Evolutionary conservation across 495 filamentous ascomycete genomes (phyloP), one percentile per base, ranked within the genome.

Genomic region (Acidomyces sp.): DNA sequence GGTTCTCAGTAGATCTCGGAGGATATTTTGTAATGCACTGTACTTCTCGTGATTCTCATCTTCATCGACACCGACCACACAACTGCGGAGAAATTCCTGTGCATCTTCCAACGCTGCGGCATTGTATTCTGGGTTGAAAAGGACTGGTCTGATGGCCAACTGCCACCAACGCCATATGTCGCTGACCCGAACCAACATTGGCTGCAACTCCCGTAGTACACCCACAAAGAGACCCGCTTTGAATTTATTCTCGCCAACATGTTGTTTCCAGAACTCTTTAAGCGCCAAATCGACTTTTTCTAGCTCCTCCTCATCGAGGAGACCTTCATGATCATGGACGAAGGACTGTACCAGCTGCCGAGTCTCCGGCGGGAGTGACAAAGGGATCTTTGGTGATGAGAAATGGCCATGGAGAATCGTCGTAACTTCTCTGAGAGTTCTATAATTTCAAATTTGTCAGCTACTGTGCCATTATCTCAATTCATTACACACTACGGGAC

Each of bases 221-320:
- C 64, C 62, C 28, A 84, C 59, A 56, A 85, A 85, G 9, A 68
- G 53, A 3, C 70, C 72, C 51, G 70, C 68, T 40, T 68, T 71
- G 27, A 67, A 63, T 2, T 70, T 62, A 4, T 61, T 58, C 19
- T 66, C 66, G 11, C 60, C 57, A 15, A 83, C 69, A 28, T 63
- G 61, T 49, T 66, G 69, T 38, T 72, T 61, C 55, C 74, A 78
- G 34, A 82, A 57, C 13, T 58, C 58, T 16, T 77, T 60, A 3
- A 85, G 62, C 42, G 83, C 79, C 7, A 81, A 75, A 33, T 80
- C 75, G 37, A 82, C 59, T 21, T 72, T 69, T 32, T 78, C 70
- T 9, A 69, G 64, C 20, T 72, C 69, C 31, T 63, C 57, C 24
- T 78, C 75, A 38, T 80, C 77, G 36, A 68, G 63, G 13, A 34